Evolutionary conservation across 139 green algal genomes (phyloP).

Genomic region (Tetraselmis chui): DNA sequence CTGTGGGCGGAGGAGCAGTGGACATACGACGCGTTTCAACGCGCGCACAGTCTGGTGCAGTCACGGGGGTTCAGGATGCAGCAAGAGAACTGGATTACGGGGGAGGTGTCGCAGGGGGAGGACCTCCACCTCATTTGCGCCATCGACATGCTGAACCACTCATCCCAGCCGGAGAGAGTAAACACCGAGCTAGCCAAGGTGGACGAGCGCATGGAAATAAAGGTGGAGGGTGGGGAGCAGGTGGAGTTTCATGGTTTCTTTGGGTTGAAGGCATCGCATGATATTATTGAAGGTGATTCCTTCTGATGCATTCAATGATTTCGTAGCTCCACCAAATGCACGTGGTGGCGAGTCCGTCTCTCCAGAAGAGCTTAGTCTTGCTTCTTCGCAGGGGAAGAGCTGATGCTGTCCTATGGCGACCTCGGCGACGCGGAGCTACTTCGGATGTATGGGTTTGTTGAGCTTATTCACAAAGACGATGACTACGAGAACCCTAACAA

Average conservation of each 20-base stretch:
- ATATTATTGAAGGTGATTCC: too few relatives aligned
- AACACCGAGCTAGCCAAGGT: constrained; percentile 43
- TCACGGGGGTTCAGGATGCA: constrained; percentile 62
- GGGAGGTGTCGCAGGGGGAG: constrained; percentile 15
- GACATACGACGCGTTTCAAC: constrained; percentile 31
- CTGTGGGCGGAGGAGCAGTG: constrained; percentile 36
- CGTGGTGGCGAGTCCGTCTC: too few relatives aligned
- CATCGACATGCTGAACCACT: constrained; percentile 73
- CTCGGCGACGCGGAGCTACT: constrained; percentile 60
- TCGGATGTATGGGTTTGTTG: constrained; percentile 68
- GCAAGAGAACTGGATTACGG: constrained; percentile 59
- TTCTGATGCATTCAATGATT: too few relatives aligned
- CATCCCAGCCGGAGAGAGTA: constrained; percentile 16
- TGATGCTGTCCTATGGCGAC: constrained; percentile 65
- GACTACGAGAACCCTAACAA: too few relatives aligned
- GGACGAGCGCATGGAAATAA: constrained; percentile 16
- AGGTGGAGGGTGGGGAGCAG: constrained; percentile 8
- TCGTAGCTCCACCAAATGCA: too few relatives aligned
- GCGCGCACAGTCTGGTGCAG: constrained; percentile 50
- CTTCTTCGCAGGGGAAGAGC: constrained; percentile 41
- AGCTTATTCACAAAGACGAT: too few relatives aligned
- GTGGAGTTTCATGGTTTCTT: constrained; percentile 34
- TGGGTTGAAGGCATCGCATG: constrained; percentile 43
- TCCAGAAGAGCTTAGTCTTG: too few relatives aligned
- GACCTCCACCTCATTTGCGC: constrained; percentile 55